Evolutionary conservation across 1,284 basidiomycete species (phyloP).

Genomic region (Cutaneotrichosporon curvatum): DNA sequence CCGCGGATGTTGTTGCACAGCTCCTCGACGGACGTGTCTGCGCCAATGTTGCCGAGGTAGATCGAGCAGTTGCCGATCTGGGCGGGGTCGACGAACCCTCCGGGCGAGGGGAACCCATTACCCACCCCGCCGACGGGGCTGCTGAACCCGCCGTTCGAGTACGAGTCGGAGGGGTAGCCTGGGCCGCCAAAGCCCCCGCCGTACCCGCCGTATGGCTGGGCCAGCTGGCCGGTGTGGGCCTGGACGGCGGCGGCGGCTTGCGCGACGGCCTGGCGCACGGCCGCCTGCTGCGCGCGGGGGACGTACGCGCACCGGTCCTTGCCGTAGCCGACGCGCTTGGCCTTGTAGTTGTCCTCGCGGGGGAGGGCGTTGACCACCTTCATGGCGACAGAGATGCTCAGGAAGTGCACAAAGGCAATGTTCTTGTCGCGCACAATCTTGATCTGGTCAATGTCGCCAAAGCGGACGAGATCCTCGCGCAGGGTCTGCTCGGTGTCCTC

Average conservation of each 20-base stretch:
- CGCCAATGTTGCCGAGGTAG: slow-evolving; percentile 88
- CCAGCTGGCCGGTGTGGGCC: slow-evolving; percentile 36
- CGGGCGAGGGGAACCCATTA: too few relatives aligned
- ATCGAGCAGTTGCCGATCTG: slow-evolving; percentile 64
- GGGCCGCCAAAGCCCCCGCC: slow-evolving; percentile 22
- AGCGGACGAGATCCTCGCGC: slow-evolving; percentile 71
- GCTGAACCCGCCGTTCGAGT: not conserved
- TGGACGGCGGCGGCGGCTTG: slow-evolving; percentile 52
- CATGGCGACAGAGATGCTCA: slow-evolving; percentile 83
- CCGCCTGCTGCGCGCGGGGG: slow-evolving; percentile 47
- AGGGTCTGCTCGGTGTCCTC: slow-evolving; percentile 79
- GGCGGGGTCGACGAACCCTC: slow-evolving; percentile 2
- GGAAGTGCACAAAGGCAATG: slow-evolving; percentile 93
- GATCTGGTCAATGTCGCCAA: slow-evolving; percentile 94
- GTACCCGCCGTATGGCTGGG: too few relatives aligned
- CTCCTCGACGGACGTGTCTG: slow-evolving; percentile 84
- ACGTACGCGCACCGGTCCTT: slow-evolving; percentile 88
- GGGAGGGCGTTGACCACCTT: slow-evolving; percentile 89
- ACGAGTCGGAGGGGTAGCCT: not conserved
- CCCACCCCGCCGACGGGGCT: too few relatives aligned
- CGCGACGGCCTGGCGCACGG: slow-evolving; percentile 50
- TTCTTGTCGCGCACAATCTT: slow-evolving; percentile 97
- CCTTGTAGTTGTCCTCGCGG: slow-evolving; percentile 81
- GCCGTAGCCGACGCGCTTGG: slow-evolving; percentile 88
- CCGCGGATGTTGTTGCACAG: slow-evolving; percentile 88